A percentile compares a stretch with the other conserved stretches of the same genome.
These are phyloP conservation scores for Tremella mesenterica DNA, from an alignment of 768 basidiomycete species.

Conservation along the genomic window DNA sequence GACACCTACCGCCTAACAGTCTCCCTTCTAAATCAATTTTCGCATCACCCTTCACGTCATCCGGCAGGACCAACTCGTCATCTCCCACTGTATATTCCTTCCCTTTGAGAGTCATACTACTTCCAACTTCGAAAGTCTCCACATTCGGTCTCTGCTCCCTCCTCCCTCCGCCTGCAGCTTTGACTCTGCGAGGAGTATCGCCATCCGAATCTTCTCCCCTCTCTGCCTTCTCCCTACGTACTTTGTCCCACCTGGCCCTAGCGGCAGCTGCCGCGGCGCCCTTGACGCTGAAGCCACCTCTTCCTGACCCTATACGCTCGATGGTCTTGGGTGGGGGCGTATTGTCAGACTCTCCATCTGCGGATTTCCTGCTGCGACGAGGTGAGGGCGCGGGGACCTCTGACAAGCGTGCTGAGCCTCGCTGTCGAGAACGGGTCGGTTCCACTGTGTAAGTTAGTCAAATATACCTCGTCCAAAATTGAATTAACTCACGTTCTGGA, in stretches of 20 bases:
- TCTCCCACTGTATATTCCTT: constrained; percentile 69
- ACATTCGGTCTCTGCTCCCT: background rate
- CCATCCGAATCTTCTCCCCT: constrained; percentile 40
- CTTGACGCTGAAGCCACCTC: constrained; percentile 43
- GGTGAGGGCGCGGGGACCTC: constrained; percentile 2
- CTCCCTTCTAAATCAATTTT: constrained; percentile 84
- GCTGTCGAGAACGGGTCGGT: background rate
- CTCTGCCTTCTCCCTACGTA: constrained; percentile 44
- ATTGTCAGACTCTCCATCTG: constrained; percentile 2
- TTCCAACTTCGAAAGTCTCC: constrained; percentile 9
- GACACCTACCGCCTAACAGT: constrained; percentile 65
- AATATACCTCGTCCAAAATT: background rate
- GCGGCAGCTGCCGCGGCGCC: constrained; percentile 36
- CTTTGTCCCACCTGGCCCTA: constrained; percentile 44
- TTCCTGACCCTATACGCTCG: constrained; percentile 37
- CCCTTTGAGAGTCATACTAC: constrained; percentile 52
- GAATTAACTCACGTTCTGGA: background rate
- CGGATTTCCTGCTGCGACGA: background rate
- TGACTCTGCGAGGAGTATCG: constrained; percentile 20
- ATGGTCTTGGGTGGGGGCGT: constrained; percentile 9
- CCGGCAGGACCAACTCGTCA: constrained; percentile 76
- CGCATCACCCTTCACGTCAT: constrained; percentile 76
- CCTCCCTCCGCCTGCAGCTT: background rate
- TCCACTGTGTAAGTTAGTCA: background rate
- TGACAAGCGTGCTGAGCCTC: background rate